Conservation (phyloP, 495 filamentous ascomycete genomes). For the Neurospora pannonica region DNA sequence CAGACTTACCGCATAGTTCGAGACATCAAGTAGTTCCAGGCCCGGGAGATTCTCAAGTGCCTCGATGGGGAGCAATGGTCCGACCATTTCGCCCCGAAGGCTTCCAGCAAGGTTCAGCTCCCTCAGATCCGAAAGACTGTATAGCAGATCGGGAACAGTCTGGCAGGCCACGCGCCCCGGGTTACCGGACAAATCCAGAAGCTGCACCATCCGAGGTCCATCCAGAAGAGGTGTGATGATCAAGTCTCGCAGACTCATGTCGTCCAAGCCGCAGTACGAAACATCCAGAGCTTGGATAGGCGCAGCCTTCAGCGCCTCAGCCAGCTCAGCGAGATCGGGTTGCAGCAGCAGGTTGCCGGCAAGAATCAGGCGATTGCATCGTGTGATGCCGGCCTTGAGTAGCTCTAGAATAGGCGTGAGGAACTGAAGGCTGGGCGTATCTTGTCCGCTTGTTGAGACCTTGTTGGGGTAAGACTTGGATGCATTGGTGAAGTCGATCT, state of each 20-base stretch:
- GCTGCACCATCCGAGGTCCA: constrained; percentile 9
- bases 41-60: constrained; percentile 8
- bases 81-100: constrained; percentile 53
- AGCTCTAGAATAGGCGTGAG: constrained; percentile 23
- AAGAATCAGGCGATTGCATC: constrained; percentile 22
- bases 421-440: constrained; percentile 15
- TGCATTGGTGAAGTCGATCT: constrained; percentile 34
- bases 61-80: constrained; percentile 17
- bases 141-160: constrained; percentile 14
- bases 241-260: constrained; percentile 15
- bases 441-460: neutral
- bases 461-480: constrained; percentile 10
- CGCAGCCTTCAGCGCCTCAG: constrained; percentile 17
- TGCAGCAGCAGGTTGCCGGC: constrained; percentile 14
- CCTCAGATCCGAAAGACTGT: constrained; percentile 13
- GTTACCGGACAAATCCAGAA: constrained; percentile 64
- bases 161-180: constrained; percentile 53
- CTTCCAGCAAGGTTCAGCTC: constrained; percentile 72
- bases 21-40: constrained; percentile 59
- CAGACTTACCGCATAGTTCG: constrained; percentile 50
- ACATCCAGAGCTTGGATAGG: constrained; percentile 22
- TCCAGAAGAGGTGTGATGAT: constrained; percentile 38
- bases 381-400: constrained; percentile 18
- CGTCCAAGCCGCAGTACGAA: constrained; percentile 20
- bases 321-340: constrained; percentile 21